Evolutionary conservation across 768 basidiomycete species (phyloP).

Genomic region (Pleurotus eryngii): DNA sequence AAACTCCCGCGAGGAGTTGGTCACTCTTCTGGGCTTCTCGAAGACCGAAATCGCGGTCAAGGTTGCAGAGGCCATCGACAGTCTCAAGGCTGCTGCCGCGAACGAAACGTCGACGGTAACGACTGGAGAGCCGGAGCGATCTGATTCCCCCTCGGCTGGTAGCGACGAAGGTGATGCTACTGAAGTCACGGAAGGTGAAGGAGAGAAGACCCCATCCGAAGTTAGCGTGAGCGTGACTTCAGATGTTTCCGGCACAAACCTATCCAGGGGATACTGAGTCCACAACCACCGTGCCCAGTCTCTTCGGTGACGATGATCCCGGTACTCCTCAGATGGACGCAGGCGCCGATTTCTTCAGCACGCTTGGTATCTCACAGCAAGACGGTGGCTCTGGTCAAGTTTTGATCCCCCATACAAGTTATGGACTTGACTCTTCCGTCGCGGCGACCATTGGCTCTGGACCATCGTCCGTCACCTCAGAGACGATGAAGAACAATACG

Average conservation of each 20-base stretch:
- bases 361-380: conserved; percentile 55
- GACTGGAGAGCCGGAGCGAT: conserved; percentile 73
- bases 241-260: conserved; percentile 50
- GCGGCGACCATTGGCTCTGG: conserved; percentile 95
- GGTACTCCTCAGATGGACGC: conserved; percentile 65
- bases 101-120: conserved; percentile 65
- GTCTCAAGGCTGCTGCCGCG: conserved; percentile 50
- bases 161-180: conserved; percentile 36
- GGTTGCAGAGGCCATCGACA: conserved; percentile 80
- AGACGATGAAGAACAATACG: conserved; percentile 69
- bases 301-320: conserved; percentile 79
- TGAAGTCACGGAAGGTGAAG: conserved; percentile 24
- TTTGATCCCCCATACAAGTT: conserved; percentile 74
- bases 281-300: conserved; percentile 76
- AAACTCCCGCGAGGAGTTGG: conserved; percentile 85
- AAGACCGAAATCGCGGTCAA: conserved; percentile 78
- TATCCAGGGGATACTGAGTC: conserved; percentile 69
- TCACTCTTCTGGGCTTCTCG: conserved; percentile 88
- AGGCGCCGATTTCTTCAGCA: conserved; percentile 87
- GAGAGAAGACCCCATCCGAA: conserved; percentile 74
- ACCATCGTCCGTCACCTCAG: conserved; percentile 77
- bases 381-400: conserved; percentile 36
- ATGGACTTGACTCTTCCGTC: conserved; percentile 82
- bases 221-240: conserved; percentile 62
- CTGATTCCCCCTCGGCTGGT: conserved; percentile 32